Conservation (phyloP, 1,284 basidiomycete genomes). For the Cutaneotrichosporon sp. region DNA sequence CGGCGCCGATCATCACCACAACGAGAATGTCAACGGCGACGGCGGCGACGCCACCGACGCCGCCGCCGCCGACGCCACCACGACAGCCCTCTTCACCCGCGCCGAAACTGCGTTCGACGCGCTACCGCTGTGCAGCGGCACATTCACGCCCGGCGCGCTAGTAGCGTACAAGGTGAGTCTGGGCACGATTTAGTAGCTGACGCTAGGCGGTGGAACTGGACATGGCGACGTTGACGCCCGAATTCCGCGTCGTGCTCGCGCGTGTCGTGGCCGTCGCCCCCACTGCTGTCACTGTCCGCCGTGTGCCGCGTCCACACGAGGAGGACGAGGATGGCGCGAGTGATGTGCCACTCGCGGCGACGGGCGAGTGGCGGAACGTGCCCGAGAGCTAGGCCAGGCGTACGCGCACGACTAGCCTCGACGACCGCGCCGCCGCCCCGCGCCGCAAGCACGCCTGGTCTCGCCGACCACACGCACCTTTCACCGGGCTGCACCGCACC, state of each 20-base stretch:
- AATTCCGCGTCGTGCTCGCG: slow-evolving; percentile 26
- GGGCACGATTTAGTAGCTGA: background rate
- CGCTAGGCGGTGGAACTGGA: slow-evolving; percentile 35
- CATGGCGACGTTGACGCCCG: slow-evolving; percentile 34
- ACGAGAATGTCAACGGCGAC: background rate
- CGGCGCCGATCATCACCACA: too few species aligned
- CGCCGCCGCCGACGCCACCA: background rate
- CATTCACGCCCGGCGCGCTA: slow-evolving; percentile 11
- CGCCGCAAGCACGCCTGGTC: too few species aligned
- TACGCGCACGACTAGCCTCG: too few species aligned
- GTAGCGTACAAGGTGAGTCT: slow-evolving; percentile 35
- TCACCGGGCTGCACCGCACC: too few species aligned
- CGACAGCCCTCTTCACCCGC: background rate
- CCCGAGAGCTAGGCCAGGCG: background rate
- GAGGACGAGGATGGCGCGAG: slow-evolving; percentile 5
- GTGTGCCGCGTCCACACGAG: background rate
- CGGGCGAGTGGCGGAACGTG: background rate
- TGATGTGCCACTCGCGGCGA: background rate
- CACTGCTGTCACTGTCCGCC: background rate
- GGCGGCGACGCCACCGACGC: background rate
- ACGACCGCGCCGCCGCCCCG: too few species aligned
- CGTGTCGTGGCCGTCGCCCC: slow-evolving; percentile 8
- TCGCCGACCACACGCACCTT: too few species aligned
- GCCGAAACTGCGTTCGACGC: slow-evolving; percentile 15
- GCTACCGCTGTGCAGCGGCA: slow-evolving; percentile 5